Evolutionary conservation across 2,329 filamentous ascomycete species (phyloP).

Genomic region (Colletotrichum simmondsii): DNA sequence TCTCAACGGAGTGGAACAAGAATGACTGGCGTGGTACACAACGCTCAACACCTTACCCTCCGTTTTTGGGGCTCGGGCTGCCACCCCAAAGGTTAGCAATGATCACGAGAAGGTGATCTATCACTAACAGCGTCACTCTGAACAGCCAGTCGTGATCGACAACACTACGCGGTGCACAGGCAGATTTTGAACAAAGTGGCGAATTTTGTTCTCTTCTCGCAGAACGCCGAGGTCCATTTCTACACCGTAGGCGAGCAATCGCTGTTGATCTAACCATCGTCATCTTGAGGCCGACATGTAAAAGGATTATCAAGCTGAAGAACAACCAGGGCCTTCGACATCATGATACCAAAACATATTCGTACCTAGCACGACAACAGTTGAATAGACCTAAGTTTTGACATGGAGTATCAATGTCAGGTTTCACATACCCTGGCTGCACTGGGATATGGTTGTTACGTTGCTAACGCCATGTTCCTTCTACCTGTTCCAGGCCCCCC

Average conservation of each 20-base stretch:
- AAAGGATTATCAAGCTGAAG: neutral
- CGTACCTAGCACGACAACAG: neutral
- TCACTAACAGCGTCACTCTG: neutral
- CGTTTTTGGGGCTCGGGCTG: neutral
- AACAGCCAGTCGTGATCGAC: neutral
- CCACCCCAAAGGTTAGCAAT: conserved; percentile 8
- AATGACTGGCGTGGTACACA: conserved; percentile 12
- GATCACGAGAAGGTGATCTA: conserved; percentile 7
- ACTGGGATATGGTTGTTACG: conserved; percentile 10
- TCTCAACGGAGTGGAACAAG: conserved; percentile 9
- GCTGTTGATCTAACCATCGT: neutral
- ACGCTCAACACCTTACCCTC: conserved; percentile 20
- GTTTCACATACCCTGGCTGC: neutral
- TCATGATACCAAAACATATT: neutral
- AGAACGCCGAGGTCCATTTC: neutral
- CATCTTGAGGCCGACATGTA: neutral
- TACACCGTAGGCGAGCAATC: neutral
- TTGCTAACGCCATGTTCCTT: neutral
- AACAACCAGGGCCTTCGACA: neutral
- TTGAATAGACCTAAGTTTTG: conserved; percentile 1
- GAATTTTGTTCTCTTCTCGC: neutral
- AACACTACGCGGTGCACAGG: neutral
- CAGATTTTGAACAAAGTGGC: neutral
- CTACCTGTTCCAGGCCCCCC: neutral
- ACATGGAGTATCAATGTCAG: conserved; percentile 8